Base-by-base conservation (phyloP, 2,329 filamentous ascomycete genomes). In the Cadophora sp. region DNA sequence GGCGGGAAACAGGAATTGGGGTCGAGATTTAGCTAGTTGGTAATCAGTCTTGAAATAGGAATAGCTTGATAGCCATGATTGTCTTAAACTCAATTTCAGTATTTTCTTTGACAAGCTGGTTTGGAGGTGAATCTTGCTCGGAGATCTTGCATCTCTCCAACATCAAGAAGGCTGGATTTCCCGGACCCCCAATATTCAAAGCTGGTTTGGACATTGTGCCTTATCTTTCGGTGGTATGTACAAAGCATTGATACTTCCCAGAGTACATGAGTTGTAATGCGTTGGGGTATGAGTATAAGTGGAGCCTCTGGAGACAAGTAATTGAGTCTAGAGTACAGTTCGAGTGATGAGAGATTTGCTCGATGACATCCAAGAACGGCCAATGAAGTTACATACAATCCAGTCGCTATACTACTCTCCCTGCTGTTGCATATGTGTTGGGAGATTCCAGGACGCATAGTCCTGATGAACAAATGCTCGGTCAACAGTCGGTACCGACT, bases 401-500 rank as follows among this genome's bases (percentile, higher is more conserved):
- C 31, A 34, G 31, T 34, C 14, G 24, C 22, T 16, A 40, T 27
- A 34, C 61, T 72, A 76, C 26, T 71, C 73, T 11, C 65, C 63
- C 62, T 79, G 77, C 53, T 79, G 77, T 53, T 78, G 72, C 77
- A 79, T 78, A 26, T 79, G 77, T 14, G 76, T 78, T 0, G 77
- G 77, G 56, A 79, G 61, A 66, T 78, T 79, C 72, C 73, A 78
- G 16, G 37, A 58, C 24, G 77, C 74, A 69, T 79, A 82, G 65
- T 82, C 81, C 27, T 78, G 76, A 26, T 80, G 80, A 5, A 81
- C 79, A 68, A 80, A 80, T 1, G 80, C 80, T 62, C 81, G 74
- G 68, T 80, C 80, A 22, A 80, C 80, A 55, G 75, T 77, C 1
- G 77, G 76, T 4, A 82, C 76, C 1, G 84, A 85, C 71, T 89